A percentile compares a stretch with the other conserved stretches of the same genome.
phyloP scores from a whole-genome alignment of 164 flowering plant species.

The Kalanchoe fedtschenkoi region DNA sequence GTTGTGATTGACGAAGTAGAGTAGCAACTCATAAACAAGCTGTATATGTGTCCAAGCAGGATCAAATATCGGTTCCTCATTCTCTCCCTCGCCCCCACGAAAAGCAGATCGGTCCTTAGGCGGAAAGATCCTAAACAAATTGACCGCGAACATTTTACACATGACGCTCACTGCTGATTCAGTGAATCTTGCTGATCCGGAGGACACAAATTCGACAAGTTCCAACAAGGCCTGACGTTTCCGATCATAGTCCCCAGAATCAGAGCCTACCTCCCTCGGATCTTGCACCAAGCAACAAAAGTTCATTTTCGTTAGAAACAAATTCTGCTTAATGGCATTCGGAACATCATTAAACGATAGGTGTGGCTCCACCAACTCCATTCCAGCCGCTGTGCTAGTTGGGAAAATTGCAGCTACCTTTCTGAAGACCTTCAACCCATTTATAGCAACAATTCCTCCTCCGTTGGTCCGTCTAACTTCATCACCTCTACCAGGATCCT shows the following conservation, averaged over 20 bases:
- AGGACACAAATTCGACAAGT: background rate
- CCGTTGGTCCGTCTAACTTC: background rate
- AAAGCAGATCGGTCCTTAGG: background rate
- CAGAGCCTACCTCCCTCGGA: background rate
- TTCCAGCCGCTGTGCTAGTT: background rate
- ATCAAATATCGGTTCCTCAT: background rate
- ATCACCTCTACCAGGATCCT: conserved; percentile 1
- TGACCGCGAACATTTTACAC: background rate
- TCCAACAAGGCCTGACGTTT: background rate
- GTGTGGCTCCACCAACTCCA: conserved; percentile 1
- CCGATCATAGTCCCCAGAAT: background rate
- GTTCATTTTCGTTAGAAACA: background rate
- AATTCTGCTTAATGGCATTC: background rate
- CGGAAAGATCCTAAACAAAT: background rate
- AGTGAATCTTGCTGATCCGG: conserved; percentile 1
- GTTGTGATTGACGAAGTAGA: background rate
- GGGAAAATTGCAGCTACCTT: conserved; percentile 1
- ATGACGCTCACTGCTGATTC: background rate
- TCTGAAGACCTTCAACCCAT: background rate
- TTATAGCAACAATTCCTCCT: background rate
- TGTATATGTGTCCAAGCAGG: conserved; percentile 6
- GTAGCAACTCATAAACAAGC: background rate
- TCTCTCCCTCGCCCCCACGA: background rate
- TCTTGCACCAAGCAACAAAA: background rate
- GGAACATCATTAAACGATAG: conserved; percentile 1